These are phyloP conservation scores for Ambrosiella cleistominuta DNA, from an alignment of 2,329 filamentous ascomycete species.

Conservation along the genomic window DNA sequence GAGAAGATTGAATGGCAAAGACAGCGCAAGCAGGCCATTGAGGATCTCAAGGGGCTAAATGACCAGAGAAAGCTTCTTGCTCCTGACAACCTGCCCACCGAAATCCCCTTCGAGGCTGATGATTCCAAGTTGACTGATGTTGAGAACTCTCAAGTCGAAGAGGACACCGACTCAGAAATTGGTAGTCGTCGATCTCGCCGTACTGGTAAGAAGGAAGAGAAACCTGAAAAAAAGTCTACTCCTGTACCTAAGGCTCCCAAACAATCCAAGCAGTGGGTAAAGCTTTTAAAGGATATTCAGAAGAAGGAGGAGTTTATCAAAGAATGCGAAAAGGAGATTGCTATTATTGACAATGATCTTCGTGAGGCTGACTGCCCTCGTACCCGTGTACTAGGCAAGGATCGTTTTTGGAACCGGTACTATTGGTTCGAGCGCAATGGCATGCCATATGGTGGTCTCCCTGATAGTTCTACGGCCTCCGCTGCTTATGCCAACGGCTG, in stretches of 20 bases:
- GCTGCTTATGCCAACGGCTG: slow-evolving; percentile 87
- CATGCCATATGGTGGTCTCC: slow-evolving; percentile 85
- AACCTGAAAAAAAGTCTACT: slow-evolving; percentile 54
- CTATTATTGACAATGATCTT: slow-evolving; percentile 73
- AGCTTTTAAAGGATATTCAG: slow-evolving; percentile 73
- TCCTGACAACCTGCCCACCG: slow-evolving; percentile 53
- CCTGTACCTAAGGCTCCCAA: slow-evolving; percentile 47
- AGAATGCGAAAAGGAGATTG: slow-evolving; percentile 71
- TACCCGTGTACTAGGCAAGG: slow-evolving; percentile 75
- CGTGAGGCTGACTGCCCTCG: slow-evolving; percentile 87
- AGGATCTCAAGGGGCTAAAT: slow-evolving; percentile 53
- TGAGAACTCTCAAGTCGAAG: slow-evolving; percentile 35
- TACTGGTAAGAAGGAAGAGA: slow-evolving; percentile 32
- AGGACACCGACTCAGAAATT: slow-evolving; percentile 53
- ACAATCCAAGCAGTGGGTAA: slow-evolving; percentile 76
- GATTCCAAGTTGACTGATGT: slow-evolving; percentile 45
- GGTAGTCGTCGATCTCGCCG: slow-evolving; percentile 19
- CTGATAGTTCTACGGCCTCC: slow-evolving; percentile 68
- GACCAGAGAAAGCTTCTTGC: slow-evolving; percentile 56
- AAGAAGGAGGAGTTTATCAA: slow-evolving; percentile 68
- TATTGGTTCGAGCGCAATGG: slow-evolving; percentile 99
- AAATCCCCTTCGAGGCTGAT: slow-evolving; percentile 35
- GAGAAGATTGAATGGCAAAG: slow-evolving; percentile 88
- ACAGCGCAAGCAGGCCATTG: slow-evolving; percentile 47
- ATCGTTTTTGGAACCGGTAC: slow-evolving; percentile 95